Conservation (phyloP, 768 basidiomycete species). For the Lactarius sp. region DNA sequence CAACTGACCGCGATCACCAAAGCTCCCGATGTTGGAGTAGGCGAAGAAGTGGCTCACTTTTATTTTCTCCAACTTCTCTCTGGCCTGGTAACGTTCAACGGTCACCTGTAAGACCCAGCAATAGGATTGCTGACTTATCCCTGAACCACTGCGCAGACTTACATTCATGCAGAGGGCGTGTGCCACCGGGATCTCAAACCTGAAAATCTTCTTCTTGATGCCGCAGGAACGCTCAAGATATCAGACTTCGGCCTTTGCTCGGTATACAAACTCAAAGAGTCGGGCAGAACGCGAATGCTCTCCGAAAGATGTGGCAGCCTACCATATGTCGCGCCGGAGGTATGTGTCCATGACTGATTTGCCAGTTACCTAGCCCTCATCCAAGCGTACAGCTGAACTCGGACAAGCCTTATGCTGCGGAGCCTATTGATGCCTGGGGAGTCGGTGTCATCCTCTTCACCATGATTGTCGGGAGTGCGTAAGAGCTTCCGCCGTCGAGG, state of each 20-base stretch:
- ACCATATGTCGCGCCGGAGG: conserved; percentile 94
- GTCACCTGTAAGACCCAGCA: background rate
- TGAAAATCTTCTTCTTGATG: conserved; percentile 87
- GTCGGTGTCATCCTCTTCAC: conserved; percentile 93
- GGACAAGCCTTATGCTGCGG: conserved; percentile 71
- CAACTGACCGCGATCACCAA: background rate
- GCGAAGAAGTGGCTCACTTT: conserved; percentile 80
- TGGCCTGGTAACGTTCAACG: conserved; percentile 60
- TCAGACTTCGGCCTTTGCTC: conserved; percentile 93
- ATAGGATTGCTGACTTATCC: background rate
- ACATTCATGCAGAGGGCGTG: conserved; percentile 84
- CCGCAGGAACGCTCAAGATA: conserved; percentile 81
- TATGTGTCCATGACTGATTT: conserved; percentile 32
- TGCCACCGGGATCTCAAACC: conserved; percentile 97
- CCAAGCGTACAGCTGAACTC: conserved; percentile 50
- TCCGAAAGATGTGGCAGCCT: conserved; percentile 86
- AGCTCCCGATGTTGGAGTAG: conserved; percentile 90
- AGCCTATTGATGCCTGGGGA: conserved; percentile 95
- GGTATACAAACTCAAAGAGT: conserved; percentile 80
- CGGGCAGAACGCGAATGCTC: conserved; percentile 68
- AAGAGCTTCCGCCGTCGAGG: conserved; percentile 15
- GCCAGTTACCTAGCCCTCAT: conserved; percentile 4
- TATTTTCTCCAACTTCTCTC: conserved; percentile 84
- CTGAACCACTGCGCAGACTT: conserved; percentile 44
- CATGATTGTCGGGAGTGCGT: conserved; percentile 82